Percentiles rank a stretch among this genome's conserved stretches.
Evolutionary conservation across 768 basidiomycete genomes (phyloP).

Genomic region (Plicaturopsis crispa): DNA sequence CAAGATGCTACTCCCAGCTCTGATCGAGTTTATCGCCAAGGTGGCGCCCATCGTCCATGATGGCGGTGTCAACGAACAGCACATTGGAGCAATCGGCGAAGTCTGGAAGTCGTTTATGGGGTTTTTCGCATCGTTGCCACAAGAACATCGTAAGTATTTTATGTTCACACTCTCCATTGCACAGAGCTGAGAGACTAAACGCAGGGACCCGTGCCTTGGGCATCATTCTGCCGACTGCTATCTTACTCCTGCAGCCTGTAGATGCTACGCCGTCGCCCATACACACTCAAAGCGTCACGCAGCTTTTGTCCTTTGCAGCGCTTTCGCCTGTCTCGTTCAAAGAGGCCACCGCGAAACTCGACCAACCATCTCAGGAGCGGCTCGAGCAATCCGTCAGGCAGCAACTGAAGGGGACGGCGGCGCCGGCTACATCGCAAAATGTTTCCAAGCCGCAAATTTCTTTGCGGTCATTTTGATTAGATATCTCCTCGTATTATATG

Average conservation of each 20-base stretch:
- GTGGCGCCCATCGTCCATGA: slow-evolving; percentile 58
- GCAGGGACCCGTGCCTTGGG: slow-evolving; percentile 61
- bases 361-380: slow-evolving; percentile 43
- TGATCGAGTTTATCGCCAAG: slow-evolving; percentile 75
- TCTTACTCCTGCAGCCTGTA: slow-evolving; percentile 56
- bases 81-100: slow-evolving; percentile 62
- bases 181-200: slow-evolving; percentile 6
- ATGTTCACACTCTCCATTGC: not conserved
- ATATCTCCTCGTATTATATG: not conserved
- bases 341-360: slow-evolving; percentile 68
- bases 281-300: slow-evolving; percentile 52
- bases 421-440: slow-evolving; percentile 20
- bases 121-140: slow-evolving; percentile 48
- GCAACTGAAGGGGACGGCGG: slow-evolving; percentile 46
- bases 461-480: slow-evolving; percentile 62
- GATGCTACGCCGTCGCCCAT: slow-evolving; percentile 33
- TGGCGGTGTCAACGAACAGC: slow-evolving; percentile 43
- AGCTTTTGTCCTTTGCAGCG: slow-evolving; percentile 68
- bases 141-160: slow-evolving; percentile 51
- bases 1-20: slow-evolving; percentile 65
- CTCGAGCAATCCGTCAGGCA: slow-evolving; percentile 77
- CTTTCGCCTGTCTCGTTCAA: slow-evolving; percentile 73
- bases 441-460: slow-evolving; percentile 71
- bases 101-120: slow-evolving; percentile 74
- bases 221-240: slow-evolving; percentile 69